Base-by-base conservation (phyloP, 164 flowering plant genomes). In the Vitis riparia region DNA sequence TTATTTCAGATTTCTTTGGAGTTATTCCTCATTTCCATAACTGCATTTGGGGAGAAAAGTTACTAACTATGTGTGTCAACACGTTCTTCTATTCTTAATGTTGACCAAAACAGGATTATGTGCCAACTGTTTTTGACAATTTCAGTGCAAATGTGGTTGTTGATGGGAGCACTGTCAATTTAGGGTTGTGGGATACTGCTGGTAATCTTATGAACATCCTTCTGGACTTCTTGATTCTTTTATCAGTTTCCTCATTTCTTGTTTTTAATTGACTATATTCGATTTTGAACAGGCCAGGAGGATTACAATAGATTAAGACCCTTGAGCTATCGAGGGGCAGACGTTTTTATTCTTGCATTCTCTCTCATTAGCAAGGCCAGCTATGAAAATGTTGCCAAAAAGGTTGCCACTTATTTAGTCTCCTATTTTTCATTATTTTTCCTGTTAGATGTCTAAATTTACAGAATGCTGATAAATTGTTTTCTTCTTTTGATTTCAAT, bases 361-460 rank as follows among this genome's bases (percentile, higher is more conserved):
- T 87, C 91, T 70, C 86, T 87, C 9, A 84, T 87, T 59, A 86
- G 91, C 88, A 87, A 86, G 75, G 91, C 91, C 62, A 87, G 91
- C 72, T 86, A 87, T 69, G 91, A 87, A 79, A 87, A 85, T 70
- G 79, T 87, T 67, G 84, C 89, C 12, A 87, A 87, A 72, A 88
- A 87, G 86, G 88, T 88, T 57, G 67, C 53, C 19, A n/a, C n/a
- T 72, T 12, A 19, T 23, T 67, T 37, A 23, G 14, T 10, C 13
- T 52, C 27, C 63, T 11, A 51, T 30, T 3, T 55, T 12, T 58
- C 51, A 3, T 16, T 27, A 55, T 19, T n/a, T 55, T 11, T 59
- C 3, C 5, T 19, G n/a, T 55, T 11, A 48, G 47, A 50, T 52
- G 14, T 13, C 51, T 55, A 47, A 29, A 30, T 68, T 55, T 47